Base-by-base conservation (phyloP, 352 stramenopile genomes). In the Phytophthora tentaculata region DNA sequence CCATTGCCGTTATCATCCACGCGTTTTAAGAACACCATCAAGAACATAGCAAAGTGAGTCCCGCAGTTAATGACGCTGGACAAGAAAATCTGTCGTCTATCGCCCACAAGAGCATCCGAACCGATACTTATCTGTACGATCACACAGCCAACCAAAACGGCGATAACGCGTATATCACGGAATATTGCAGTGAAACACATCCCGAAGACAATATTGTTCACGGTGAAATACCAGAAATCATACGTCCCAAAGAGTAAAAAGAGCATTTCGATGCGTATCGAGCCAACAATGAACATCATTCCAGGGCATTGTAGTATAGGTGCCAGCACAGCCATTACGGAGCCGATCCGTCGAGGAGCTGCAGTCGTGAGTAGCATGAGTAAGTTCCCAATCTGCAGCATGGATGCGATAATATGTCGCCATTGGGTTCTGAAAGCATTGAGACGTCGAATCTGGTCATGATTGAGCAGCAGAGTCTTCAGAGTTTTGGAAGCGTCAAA, bases 201-300 rank as follows among this genome's bases (percentile, higher is more conserved):
- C 0, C 56, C 50, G 26, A 77, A 77, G 23, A 75, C 49, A 23
- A 74, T n/a, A 39, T 80, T 80, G 37, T 61, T 63, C 13, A 72
- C 39, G 10, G 69, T 74, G 55, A 78, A 67, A 39, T 74, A 71
- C 65, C 70, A 76, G 19, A 78, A 81, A 41, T 78, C 69, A 43
- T 78, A 78, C 5, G 73, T 74, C 13, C 28, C n/a, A 24, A 76
- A 49, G 17, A 78, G 62, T 17, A 81, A 23, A 0, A 41, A 51
- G 20, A 73, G 6, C 62, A 81, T 77, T 29, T 78, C 61, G 14
- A 70, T 56, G 19, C 66, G 69, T 22, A 77, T 50, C 7, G 69
- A 63, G 2, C 49, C 50, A 14, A 67, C 23, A 17, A 77, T 71
- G 24, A 74, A 67, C 45, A 71, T 23, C 26, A 74, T 48, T 2